Base-by-base conservation (phyloP, 768 basidiomycete species). In the Pleurotus djamor region DNA sequence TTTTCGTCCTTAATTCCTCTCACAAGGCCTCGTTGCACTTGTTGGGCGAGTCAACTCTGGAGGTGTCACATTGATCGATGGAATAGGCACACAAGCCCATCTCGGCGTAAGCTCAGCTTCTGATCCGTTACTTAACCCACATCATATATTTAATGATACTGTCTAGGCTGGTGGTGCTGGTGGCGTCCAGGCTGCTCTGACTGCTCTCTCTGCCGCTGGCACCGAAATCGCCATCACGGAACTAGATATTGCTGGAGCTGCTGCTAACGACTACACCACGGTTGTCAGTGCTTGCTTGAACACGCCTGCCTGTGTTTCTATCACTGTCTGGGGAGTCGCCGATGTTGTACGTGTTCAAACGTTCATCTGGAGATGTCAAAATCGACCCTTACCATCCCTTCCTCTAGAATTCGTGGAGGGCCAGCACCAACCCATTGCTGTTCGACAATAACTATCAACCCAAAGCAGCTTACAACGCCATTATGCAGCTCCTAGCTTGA, bases 311-410 rank as follows among this genome's bases (percentile, higher is more conserved):
- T 82, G 81, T 63, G 72, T 79, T 16, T 72, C 74, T 14, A 79
- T 82, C 67, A 82, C 81, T 33, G 72, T 70, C 48, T 82, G 79
- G 80, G 79, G 79, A 64, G 77, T 81, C 43, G 72, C 75, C 65
- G 79, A 83, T 62, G 67, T 68, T 50, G 79, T 77, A 59, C 49
- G 73, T 67, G 1, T 28, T 28, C 21, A n/a, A n/a, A 16, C 10
- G 7, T 14, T 41, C 7, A 41, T 41, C 7, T 41, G 7, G 38
- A 41, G 38, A 41, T 7, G 14, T 14, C 7, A 7, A 7, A 41
- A 7, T 41, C 10, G 4, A 41, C 10, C 9, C 38, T 10, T 9
- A 10, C 4, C 21, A 28, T n/a, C n/a, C n/a, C 9, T n/a, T 41
- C n/a, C 38, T 9, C 10, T 4, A 77, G 74, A 73, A 80, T 68